phyloP scores from a whole-genome alignment of 352 stramenopile species.

The Pythium vanterpoolii region DNA sequence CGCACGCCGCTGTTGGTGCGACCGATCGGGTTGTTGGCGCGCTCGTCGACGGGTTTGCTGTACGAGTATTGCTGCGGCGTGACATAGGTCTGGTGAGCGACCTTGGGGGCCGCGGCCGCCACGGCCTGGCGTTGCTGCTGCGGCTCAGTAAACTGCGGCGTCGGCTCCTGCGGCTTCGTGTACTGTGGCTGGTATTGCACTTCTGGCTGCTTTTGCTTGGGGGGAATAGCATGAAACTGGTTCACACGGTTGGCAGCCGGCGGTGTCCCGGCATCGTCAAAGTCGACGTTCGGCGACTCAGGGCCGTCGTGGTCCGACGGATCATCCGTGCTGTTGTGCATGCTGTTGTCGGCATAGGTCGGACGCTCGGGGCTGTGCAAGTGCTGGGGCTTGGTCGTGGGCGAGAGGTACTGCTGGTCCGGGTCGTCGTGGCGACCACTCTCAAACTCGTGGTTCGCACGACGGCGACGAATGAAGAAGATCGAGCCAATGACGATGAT shows the following conservation, averaged over 20 bases:
- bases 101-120: not conserved
- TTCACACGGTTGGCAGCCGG: conserved; percentile 1
- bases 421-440: conserved; percentile 34
- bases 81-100: conserved; percentile 10
- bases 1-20: conserved; percentile 8
- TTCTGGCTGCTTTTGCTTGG: not conserved
- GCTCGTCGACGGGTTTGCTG: conserved; percentile 22
- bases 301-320: conserved; percentile 19
- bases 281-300: conserved; percentile 17
- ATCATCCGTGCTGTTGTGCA: conserved; percentile 28
- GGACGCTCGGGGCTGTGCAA: conserved; percentile 21
- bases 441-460: conserved; percentile 25
- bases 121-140: conserved; percentile 6
- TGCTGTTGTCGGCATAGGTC: conserved; percentile 37
- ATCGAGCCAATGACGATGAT: conserved; percentile 67
- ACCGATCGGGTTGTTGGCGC: conserved; percentile 12
- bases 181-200: conserved; percentile 1
- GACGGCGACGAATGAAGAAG: conserved; percentile 63
- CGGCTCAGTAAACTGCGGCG: not conserved
- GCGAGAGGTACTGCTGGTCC: conserved; percentile 61
- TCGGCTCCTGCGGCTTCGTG: too few species aligned
- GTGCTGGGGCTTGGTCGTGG: conserved; percentile 34
- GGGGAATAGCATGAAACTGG: not conserved
- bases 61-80: conserved; percentile 16
- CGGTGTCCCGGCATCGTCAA: conserved; percentile 17